A percentile compares a stretch with the other conserved stretches of the same genome.
phyloP scores from a whole-genome alignment of 805 yeast species.

The Kluyveromyces starmeri region DNA sequence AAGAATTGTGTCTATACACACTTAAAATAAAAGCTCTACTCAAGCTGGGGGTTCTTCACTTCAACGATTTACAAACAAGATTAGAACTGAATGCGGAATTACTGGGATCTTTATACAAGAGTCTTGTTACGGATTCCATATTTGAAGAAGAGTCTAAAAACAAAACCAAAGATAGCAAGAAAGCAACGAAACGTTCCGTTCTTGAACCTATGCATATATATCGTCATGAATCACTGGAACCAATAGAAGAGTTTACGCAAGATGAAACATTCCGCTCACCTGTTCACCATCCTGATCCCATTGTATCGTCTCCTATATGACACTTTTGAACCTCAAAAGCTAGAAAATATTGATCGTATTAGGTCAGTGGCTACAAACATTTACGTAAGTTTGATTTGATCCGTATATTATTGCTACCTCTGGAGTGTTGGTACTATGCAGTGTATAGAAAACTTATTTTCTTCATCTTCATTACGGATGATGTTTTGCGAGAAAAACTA shows the following conservation, averaged over 20 bases:
- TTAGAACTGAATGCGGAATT: conserved; percentile 19
- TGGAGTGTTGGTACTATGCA: too few relatives aligned
- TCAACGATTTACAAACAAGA: conserved; percentile 10
- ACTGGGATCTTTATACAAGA: conserved; percentile 18
- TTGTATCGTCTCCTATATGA: conserved; percentile 10
- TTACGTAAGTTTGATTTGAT: too few relatives aligned
- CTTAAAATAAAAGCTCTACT: conserved; percentile 24
- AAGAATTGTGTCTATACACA: conserved; percentile 18
- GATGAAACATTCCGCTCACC: conserved; percentile 4
- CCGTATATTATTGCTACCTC: too few relatives aligned
- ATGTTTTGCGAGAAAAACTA: too few relatives aligned
- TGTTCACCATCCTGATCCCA: conserved; percentile 6
- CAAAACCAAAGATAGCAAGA: not conserved
- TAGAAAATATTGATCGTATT: too few relatives aligned
- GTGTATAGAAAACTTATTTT: too few relatives aligned
- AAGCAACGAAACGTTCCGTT: not conserved
- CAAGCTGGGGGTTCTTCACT: conserved; percentile 16
- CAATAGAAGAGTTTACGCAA: conserved; percentile 11
- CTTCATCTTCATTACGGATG: too few relatives aligned
- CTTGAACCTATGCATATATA: not conserved
- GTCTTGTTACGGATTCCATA: conserved; percentile 19
- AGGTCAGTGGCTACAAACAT: too few relatives aligned
- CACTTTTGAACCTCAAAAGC: not conserved
- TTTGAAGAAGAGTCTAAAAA: conserved; percentile 12
- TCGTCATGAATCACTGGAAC: conserved; percentile 4